Evolutionary conservation across 1,284 basidiomycete species (phyloP), one percentile per base, ranked within the genome.

Genomic region (Wallemia ichthyophaga): DNA sequence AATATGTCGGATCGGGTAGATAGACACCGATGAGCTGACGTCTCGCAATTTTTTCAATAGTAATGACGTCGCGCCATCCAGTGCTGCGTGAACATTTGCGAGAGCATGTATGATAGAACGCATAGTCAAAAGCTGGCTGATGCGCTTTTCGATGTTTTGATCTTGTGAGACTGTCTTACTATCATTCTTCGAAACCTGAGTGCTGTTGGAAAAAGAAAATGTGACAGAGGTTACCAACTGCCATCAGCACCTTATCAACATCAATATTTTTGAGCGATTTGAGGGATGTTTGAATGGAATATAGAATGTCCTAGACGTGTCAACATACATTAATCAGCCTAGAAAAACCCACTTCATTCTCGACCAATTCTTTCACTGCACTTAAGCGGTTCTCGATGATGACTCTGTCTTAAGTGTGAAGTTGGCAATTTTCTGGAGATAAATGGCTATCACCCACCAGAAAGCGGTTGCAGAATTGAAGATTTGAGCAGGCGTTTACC

Each of bases 391-490:
- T 79, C 62, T 87, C 78, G 33, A 95, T 80, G 0, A 80, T 75
- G 27, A 70, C 68, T 61, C 76, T 74, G 1, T 77, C 82, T 79
- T 64, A 63, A 27, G 61, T 61, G 26, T 2, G 24, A 33, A n/a
- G n/a, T 15, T 19, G 28, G 17, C 31, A 24, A 28, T 21, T 3
- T 19, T 21, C 19, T 5, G n/a, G 15, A 11, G 1, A 17, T 28
- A 59, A 53, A 61, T 1, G 48, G 9, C 67, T 57, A 31, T 64
- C 7, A 31, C 28, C 7, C 28, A 80, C 86, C 75, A 57, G 81
- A 84, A 56, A 83, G 73, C 0, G 91, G 91, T 25, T 87, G 82
- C 11, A 95, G 74, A 23, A 96, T 76, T 61, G 81, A 88, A 25
- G 80, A 76, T 58, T 85, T 76, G 27, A 95, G 71, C 27, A 89